Base-by-base conservation (phyloP, 768 basidiomycete species). In the Podaxis sp. region DNA sequence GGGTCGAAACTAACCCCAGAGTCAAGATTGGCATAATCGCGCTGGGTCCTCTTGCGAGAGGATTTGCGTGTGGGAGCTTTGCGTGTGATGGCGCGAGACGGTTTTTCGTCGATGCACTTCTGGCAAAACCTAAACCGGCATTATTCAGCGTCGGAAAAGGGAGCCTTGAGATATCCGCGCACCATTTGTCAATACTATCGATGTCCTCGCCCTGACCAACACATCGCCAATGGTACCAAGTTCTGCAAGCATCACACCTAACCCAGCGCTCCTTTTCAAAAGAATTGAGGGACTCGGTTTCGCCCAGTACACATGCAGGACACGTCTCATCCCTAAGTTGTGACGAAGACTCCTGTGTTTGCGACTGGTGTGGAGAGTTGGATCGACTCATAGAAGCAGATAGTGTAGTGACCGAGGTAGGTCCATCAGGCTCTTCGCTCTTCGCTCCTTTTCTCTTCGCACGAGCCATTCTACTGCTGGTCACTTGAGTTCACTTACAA, bases 221-320 rank as follows among this genome's bases (percentile, higher is more conserved):
- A 74, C 92, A 93, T 63, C 83, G 78, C 90, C 91, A 94, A 70
- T 93, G 91, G 71, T 86, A 93, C 92, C 91, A 93, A 33, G 78
- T 82, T 74, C 88, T 88, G 79, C 90, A 93, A 22, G 82, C 82
- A 68, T 93, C 92, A 71, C 93, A 95, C 65, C 86, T 77, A 61
- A 95, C 86, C 93, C 93, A 95, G 68, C 78, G 85, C 66, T 92
- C 90, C 71, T 88, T 88, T 65, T 85, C 82, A 57, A 75, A 79
- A 13, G 62, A 59, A 49, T 57, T 66, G 33, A 62, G 65, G 24
- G 28, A 39, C 52, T 40, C 30, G 63, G 49, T 38, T 63, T 61
- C 49, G 17, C 57, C 59, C n/a, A 51, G 55, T 24, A 63, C 36
- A 57, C 67, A 68, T 4, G 53, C 54, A 17, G 67, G 67, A 53